phyloP scores from a whole-genome alignment of 108 stramenopile genomes.

The Nitzschia sp. region DNA sequence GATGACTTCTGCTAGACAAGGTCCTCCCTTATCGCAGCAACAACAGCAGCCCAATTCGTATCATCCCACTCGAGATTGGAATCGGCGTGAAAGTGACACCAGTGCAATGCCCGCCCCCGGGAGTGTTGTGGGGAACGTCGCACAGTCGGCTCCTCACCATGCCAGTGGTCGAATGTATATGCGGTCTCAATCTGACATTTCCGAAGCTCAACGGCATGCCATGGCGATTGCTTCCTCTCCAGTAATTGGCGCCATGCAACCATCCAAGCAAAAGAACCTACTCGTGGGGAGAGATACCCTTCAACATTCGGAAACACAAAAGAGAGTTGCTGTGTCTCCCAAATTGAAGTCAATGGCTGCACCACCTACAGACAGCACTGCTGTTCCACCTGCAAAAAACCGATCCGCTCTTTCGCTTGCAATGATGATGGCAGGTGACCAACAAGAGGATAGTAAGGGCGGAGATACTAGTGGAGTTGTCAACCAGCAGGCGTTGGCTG shows the following conservation, averaged over 20 bases:
- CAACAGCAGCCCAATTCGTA: conserved; percentile 5
- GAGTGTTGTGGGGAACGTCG: background rate
- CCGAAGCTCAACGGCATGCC: conserved; percentile 1
- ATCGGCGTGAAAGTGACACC: background rate
- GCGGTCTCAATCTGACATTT: conserved; percentile 25
- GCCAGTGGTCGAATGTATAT: conserved; percentile 18
- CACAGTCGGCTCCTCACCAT: conserved; percentile 26
- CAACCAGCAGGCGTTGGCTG: background rate
- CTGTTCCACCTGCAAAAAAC: conserved; percentile 24
- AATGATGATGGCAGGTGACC: conserved; percentile 34
- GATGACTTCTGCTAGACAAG: conserved; percentile 10
- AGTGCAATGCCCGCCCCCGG: background rate
- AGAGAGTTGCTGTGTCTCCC: too few relatives aligned
- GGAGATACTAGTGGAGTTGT: background rate
- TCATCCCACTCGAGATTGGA: conserved; percentile 7
- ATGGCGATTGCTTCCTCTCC: background rate
- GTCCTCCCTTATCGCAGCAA: background rate
- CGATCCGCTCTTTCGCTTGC: conserved; percentile 44
- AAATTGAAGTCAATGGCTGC: too few relatives aligned
- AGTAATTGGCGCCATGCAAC: background rate
- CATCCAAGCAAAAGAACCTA: background rate
- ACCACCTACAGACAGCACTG: background rate
- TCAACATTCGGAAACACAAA: too few relatives aligned
- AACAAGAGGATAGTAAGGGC: background rate
- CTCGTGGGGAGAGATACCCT: too few relatives aligned